A percentile compares a stretch with the other conserved stretches of the same genome.
phyloP scores from a whole-genome alignment of 768 basidiomycete genomes.

The Sporobolomyces roseus region DNA sequence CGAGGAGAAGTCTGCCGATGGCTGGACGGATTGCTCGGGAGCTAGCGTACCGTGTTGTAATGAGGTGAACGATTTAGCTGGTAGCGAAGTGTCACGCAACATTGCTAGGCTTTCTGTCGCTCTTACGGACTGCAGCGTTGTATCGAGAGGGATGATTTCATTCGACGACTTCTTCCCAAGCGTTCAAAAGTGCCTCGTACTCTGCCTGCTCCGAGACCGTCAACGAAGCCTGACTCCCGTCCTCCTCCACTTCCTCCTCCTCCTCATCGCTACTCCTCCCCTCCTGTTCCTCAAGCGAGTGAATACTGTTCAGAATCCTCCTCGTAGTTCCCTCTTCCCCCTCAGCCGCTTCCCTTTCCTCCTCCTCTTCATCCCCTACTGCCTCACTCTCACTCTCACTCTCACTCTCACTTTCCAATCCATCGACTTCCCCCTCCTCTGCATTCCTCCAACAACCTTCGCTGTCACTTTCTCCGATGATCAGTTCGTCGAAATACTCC shows the following conservation, averaged over 20 bases:
- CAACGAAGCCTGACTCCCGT: neutral
- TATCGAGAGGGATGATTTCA: no score
- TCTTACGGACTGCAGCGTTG: no score
- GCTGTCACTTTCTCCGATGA: neutral
- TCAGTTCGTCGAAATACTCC: slow-evolving; percentile 30
- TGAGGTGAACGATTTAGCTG: no score
- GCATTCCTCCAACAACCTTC: slow-evolving; percentile 11
- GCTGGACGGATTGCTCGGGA: no score
- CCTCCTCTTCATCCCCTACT: neutral
- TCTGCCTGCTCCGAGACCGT: slow-evolving; percentile 1
- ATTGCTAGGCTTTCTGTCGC: no score
- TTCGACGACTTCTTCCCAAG: no score
- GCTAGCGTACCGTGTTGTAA: no score
- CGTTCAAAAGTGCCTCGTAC: neutral
- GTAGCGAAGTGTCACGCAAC: no score
- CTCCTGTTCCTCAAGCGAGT: neutral
- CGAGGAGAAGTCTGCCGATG: no score
- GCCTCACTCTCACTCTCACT: neutral
- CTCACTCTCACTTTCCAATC: neutral
- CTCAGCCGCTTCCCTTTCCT: slow-evolving; percentile 1
- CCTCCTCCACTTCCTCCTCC: neutral
- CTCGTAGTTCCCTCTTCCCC: slow-evolving; percentile 2
- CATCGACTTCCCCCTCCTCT: slow-evolving; percentile 1
- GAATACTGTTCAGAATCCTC: slow-evolving; percentile 8
- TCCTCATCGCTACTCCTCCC: neutral